Conservation (phyloP, 345 rosid species). For the Eucalyptus marginata region DNA sequence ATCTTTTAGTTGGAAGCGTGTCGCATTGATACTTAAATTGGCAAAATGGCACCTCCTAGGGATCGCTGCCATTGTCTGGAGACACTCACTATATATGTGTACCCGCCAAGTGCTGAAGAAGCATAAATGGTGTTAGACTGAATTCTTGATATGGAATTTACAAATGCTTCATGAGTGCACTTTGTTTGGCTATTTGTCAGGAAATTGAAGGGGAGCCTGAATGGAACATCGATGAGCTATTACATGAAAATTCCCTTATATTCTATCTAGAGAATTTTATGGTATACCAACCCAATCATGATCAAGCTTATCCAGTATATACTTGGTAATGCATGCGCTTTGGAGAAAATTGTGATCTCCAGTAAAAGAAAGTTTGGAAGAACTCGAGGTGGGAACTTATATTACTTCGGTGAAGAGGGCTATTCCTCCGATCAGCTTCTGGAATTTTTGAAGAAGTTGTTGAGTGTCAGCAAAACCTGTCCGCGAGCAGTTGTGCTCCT, state of each 20-base stretch:
- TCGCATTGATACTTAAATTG: neutral
- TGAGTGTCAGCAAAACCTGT: rapidly evolving
- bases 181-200: neutral
- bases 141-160: neutral
- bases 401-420: neutral
- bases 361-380: neutral
- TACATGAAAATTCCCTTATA: rapidly evolving
- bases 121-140: neutral
- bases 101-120: neutral
- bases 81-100: neutral
- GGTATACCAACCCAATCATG: neutral
- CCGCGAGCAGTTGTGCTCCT: neutral
- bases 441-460: neutral
- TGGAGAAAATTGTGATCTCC: neutral
- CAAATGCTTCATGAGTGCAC: neutral
- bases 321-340: rapidly evolving
- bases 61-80: neutral
- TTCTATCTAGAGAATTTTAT: neutral
- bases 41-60: neutral
- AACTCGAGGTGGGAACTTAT: rapidly evolving
- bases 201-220: rapidly evolving
- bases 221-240: neutral
- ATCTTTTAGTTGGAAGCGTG: neutral
- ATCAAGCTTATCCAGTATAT: neutral
- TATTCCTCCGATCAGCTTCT: neutral